Conservation (phyloP, 257 asterid species). For the Jasminum sambac region DNA sequence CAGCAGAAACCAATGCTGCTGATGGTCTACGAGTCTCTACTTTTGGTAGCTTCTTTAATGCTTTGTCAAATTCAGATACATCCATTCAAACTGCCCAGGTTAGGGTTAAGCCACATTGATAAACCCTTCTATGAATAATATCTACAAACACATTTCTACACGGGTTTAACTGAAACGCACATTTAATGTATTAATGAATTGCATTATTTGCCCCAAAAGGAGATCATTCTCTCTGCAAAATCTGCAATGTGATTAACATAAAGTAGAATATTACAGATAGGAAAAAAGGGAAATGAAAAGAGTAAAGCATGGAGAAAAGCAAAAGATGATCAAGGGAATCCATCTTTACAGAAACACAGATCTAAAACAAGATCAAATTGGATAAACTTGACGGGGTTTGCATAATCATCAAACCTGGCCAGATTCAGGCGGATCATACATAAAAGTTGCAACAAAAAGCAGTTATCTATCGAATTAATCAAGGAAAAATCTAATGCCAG, state of each 20-base stretch:
- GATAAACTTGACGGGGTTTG: slow-evolving; percentile 31
- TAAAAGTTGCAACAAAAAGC: slow-evolving; percentile 1
- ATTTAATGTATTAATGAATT: slow-evolving; percentile 30
- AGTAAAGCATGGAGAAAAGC: slow-evolving; percentile 38
- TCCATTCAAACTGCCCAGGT: slow-evolving; percentile 68
- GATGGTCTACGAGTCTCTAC: slow-evolving; percentile 47
- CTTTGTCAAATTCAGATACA: slow-evolving; percentile 52
- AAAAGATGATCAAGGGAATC: slow-evolving; percentile 51
- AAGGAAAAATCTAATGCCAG: background rate
- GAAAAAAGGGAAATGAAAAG: slow-evolving; percentile 38
- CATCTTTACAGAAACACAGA: slow-evolving; percentile 62
- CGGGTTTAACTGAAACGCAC: slow-evolving; percentile 35
- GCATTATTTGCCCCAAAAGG: slow-evolving; percentile 34
- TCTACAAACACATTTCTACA: slow-evolving; percentile 27
- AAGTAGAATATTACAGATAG: slow-evolving; percentile 52
- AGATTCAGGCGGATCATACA: slow-evolving; percentile 34
- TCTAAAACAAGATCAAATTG: slow-evolving; percentile 41
- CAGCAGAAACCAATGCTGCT: slow-evolving; percentile 41
- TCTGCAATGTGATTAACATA: slow-evolving; percentile 46
- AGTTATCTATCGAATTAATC: background rate
- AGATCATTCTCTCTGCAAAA: slow-evolving; percentile 42
- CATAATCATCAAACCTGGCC: slow-evolving; percentile 23
- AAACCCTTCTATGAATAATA: slow-evolving; percentile 33
- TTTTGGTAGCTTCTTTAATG: slow-evolving; percentile 47
- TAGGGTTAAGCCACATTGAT: slow-evolving; percentile 55